A percentile compares a stretch with the other conserved stretches of the same genome.
phyloP scores from a whole-genome alignment of 2,329 filamentous ascomycete species.

The Juglanconis sp. region DNA sequence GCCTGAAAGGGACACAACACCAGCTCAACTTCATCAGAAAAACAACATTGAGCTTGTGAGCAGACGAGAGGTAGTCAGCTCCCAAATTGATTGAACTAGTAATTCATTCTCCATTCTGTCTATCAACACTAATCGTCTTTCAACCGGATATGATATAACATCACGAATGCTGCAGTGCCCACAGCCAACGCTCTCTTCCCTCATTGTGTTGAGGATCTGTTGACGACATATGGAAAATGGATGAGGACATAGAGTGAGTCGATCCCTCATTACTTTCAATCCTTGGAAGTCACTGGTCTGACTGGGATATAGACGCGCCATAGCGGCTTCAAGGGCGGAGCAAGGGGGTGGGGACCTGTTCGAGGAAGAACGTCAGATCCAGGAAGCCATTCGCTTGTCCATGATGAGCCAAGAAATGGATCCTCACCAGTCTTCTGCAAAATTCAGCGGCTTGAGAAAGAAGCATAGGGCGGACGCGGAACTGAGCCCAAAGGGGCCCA shows the following conservation, averaged over 20 bases:
- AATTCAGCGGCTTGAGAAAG: neutral
- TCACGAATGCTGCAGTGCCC: too few species aligned
- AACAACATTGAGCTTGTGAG: too few species aligned
- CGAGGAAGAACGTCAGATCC: constrained; percentile 1
- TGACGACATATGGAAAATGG: neutral
- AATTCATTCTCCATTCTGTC: too few species aligned
- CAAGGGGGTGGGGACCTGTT: neutral
- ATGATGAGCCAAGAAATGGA: neutral
- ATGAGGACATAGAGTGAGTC: neutral
- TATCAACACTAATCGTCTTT: too few species aligned
- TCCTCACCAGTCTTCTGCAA: neutral
- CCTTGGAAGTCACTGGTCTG: neutral
- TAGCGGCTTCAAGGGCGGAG: neutral
- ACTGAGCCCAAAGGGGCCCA: neutral
- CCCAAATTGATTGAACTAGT: too few species aligned
- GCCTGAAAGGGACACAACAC: neutral
- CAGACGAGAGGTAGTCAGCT: too few species aligned
- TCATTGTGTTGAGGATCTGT: neutral
- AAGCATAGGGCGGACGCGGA: neutral
- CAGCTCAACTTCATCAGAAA: too few species aligned
- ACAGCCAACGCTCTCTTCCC: too few species aligned
- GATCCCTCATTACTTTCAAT: neutral
- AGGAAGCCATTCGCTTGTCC: constrained; percentile 8
- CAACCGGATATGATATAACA: too few species aligned
- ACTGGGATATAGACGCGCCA: neutral